Percentiles rank a stretch among this genome's conserved stretches.
Conservation (phyloP, 1,284 basidiomycete species). For the Trichosporon asahii region DNA sequence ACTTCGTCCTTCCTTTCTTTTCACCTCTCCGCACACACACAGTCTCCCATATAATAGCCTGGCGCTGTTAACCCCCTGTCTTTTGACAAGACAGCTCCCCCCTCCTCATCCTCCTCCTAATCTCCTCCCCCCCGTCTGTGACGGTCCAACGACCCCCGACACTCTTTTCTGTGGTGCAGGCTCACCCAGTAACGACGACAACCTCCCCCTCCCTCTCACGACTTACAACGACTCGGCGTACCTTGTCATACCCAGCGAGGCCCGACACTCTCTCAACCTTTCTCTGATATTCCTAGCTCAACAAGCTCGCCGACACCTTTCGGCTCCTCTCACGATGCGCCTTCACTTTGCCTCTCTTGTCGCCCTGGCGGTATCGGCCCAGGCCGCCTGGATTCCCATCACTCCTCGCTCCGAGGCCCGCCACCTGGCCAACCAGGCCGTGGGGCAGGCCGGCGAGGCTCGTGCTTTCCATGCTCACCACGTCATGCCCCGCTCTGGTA, state of each 20-base stretch:
- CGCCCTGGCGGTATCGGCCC: constrained; percentile 5
- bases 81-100: constrained; percentile 10
- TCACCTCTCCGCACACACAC: too few species aligned
- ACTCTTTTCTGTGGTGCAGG: constrained; percentile 8
- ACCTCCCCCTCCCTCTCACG: background rate
- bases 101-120: background rate
- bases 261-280: background rate
- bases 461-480: background rate
- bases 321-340: background rate
- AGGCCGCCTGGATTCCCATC: background rate
- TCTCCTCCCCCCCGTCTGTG: constrained; percentile 1
- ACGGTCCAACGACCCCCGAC: constrained; percentile 11
- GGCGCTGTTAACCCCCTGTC: background rate
- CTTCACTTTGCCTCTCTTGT: background rate
- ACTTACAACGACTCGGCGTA: background rate
- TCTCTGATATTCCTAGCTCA: background rate
- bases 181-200: constrained; percentile 7
- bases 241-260: background rate
- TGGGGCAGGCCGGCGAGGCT: constrained; percentile 10
- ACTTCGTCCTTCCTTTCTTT: background rate
- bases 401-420: background rate
- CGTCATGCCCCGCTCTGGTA: background rate
- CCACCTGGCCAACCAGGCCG: background rate
- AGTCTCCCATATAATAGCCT: background rate
- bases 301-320: background rate